These are phyloP conservation scores for Ascochyta fabae DNA, from an alignment of 2,329 filamentous ascomycete species.

Conservation along the genomic window DNA sequence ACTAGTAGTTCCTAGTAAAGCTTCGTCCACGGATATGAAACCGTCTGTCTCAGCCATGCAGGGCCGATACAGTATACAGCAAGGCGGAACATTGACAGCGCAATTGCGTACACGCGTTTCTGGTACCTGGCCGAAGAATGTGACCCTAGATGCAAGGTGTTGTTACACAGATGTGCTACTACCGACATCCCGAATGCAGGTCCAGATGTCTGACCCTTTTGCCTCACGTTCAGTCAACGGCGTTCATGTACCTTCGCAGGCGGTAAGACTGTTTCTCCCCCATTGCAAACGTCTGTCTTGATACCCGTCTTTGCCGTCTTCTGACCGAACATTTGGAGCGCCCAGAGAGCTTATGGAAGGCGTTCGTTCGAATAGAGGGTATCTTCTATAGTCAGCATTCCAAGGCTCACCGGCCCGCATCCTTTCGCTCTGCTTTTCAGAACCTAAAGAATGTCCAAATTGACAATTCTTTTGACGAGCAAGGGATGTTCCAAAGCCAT, in stretches of 20 bases:
- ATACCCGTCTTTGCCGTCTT: not conserved
- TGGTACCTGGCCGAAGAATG: constrained; percentile 40
- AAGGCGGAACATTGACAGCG: constrained; percentile 27
- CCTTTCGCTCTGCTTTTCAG: constrained; percentile 12
- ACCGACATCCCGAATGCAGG: constrained; percentile 15
- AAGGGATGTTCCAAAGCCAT: constrained; percentile 41
- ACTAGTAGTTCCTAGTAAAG: constrained; percentile 3
- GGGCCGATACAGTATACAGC: constrained; percentile 18
- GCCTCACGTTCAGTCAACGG: constrained; percentile 15
- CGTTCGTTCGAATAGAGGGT: not conserved
- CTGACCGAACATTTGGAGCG: not conserved
- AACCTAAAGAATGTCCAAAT: constrained; percentile 37
- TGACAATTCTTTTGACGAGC: constrained; percentile 32
- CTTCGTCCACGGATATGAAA: constrained; percentile 26
- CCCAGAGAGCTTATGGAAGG: not conserved
- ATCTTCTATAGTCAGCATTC: constrained; percentile 23
- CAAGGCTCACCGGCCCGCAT: constrained; percentile 15
- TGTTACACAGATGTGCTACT: constrained; percentile 28
- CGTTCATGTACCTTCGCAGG: not conserved
- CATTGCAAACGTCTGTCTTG: not conserved
- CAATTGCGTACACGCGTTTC: constrained; percentile 28
- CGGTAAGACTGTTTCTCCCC: constrained; percentile 7
- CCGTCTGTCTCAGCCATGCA: constrained; percentile 31
- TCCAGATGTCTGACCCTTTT: constrained; percentile 15
- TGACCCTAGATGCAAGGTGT: constrained; percentile 38